phyloP scores from a whole-genome alignment of 2,329 filamentous ascomycete species.

The Chrysosporium keratinophilum region DNA sequence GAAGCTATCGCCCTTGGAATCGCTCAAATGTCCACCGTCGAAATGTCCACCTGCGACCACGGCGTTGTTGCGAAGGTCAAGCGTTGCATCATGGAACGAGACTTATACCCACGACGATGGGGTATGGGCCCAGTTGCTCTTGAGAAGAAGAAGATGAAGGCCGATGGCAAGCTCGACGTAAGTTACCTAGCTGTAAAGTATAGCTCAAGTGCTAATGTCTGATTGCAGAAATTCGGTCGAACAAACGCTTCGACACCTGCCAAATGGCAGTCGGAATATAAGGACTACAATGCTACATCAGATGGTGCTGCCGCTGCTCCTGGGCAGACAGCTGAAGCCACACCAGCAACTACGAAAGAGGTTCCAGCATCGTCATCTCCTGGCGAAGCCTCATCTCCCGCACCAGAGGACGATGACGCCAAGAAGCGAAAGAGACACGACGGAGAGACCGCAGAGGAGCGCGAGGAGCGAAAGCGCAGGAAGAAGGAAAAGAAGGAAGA shows the following conservation, averaged over 20 bases:
- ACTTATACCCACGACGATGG: slow-evolving; percentile 94
- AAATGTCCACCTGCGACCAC: slow-evolving; percentile 94
- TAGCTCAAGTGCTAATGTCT: slow-evolving; percentile 26
- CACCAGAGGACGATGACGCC: slow-evolving; percentile 35
- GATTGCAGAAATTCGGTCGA: slow-evolving; percentile 68
- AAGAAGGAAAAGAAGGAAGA: slow-evolving; percentile 61
- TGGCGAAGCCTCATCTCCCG: slow-evolving; percentile 23
- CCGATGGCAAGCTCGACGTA: slow-evolving; percentile 86
- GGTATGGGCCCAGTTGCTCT: slow-evolving; percentile 83
- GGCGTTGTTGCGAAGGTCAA: slow-evolving; percentile 98
- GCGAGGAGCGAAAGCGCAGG: slow-evolving; percentile 48
- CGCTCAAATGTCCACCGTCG: slow-evolving; percentile 94
- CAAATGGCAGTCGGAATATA: slow-evolving; percentile 87
- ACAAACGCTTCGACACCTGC: slow-evolving; percentile 86
- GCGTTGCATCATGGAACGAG: slow-evolving; percentile 99
- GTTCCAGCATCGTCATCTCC: slow-evolving; percentile 22
- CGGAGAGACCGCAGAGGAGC: slow-evolving; percentile 43
- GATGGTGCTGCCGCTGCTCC: slow-evolving; percentile 29
- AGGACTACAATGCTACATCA: slow-evolving; percentile 59
- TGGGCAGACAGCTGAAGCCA: slow-evolving; percentile 39
- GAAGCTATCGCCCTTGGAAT: slow-evolving; percentile 95
- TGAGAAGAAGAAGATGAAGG: slow-evolving; percentile 99
- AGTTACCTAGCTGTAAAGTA: slow-evolving; percentile 20
- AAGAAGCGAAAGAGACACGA: slow-evolving; percentile 49
- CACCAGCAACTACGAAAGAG: slow-evolving; percentile 30